Base-by-base conservation (phyloP, 1,284 basidiomycete genomes). In the Cryptococcus hybrid region DNA sequence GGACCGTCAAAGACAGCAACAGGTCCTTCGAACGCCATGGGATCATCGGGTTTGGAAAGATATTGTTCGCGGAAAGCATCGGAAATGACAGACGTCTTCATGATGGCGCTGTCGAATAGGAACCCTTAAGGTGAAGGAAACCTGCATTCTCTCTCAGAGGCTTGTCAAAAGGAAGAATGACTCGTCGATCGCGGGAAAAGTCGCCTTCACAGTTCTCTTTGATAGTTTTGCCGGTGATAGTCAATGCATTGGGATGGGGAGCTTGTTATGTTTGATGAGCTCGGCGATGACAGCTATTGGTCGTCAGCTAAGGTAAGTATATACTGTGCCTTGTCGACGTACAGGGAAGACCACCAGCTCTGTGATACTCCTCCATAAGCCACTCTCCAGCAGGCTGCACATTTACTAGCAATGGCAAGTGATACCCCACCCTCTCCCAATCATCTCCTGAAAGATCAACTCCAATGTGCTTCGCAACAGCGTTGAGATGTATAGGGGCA, bases 401-500 rank as follows among this genome's bases (percentile, higher is more conserved):
- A 55, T 76, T 76, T 35, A 76, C 61, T 54, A 76, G 51, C 18
- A 74, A 58, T 7, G 75, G 75, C 47, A 76, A 56, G 44, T 72
- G 59, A 60, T 76, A 75, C 30, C 75, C 75, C 9, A 76, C 67
- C 12, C 66, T 60, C 55, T 72, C 69, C 73, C 74, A 75, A 54
- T 77, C 75, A 54, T 69, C 71, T 44, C 66, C 68, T 39, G 52
- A 45, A 9, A 77, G 60, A 46, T 73, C 64, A 18, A 77, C 70
- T 38, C 74, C 74, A 18, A 77, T 70, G 54, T 75, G 74, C 64
- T 77, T 77, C 42, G 75, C 75, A 13, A 77, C 60, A 11, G 75
- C 75, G 47, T 68, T 72, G 46, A 77, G 58, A 60, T 77, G 74
- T 50, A 77, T 74, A 0, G 73, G 74, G 5, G 92, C 88, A 73